A percentile compares a stretch with the other conserved stretches of the same genome.
phyloP scores from a whole-genome alignment of 352 stramenopile genomes.

The Phytophthora macrochlamydospora region DNA sequence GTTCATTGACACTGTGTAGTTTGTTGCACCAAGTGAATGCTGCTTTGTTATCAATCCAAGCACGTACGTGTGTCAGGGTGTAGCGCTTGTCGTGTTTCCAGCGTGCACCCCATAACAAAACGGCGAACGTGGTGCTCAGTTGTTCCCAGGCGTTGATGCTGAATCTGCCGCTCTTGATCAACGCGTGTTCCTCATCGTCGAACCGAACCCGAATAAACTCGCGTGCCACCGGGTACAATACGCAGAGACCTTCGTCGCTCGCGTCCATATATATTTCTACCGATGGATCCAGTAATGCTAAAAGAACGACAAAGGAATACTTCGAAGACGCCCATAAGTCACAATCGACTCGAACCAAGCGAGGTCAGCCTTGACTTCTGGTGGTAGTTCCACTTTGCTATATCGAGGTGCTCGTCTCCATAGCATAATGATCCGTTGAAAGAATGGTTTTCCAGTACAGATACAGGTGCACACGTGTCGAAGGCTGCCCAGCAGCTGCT shows the following conservation, averaged over 20 bases:
- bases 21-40: neutral
- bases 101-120: neutral
- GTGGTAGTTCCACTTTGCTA: neutral
- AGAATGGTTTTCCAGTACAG: conserved; percentile 1
- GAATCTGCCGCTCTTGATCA: conserved; percentile 4
- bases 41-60: neutral
- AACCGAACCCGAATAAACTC: conserved; percentile 18
- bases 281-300: neutral
- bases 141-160: conserved; percentile 26
- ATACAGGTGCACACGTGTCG: conserved; percentile 3
- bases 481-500: neutral
- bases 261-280: conserved; percentile 27
- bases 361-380: neutral
- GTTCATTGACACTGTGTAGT: neutral
- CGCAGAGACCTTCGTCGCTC: conserved; percentile 17
- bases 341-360: conserved; percentile 4
- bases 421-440: neutral
- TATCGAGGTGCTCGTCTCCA: neutral
- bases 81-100: neutral
- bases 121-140: neutral
- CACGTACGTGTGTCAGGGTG: neutral
- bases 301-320: conserved; percentile 1
- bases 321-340: neutral
- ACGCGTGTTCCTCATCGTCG: conserved; percentile 11
- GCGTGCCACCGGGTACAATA: conserved; percentile 6